Conservation (phyloP, 2,329 filamentous ascomycete species). For the Chaetothyriales sp. region DNA sequence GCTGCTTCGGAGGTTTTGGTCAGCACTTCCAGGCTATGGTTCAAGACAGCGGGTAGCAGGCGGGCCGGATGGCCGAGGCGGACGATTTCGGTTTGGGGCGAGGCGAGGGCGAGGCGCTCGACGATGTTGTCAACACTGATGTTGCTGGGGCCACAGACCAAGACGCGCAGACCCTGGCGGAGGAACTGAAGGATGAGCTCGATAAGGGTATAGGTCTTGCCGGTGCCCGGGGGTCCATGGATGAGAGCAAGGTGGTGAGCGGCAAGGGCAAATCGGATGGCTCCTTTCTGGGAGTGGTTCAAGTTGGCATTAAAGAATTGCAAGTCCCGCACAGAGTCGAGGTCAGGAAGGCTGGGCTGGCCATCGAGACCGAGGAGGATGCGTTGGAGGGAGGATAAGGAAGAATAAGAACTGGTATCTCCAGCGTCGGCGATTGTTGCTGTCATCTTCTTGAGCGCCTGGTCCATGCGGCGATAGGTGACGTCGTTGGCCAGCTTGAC, state of each 20-base stretch:
- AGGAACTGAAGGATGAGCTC: constrained; percentile 89
- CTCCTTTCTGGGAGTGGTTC: constrained; percentile 50
- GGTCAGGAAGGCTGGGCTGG: constrained; percentile 35
- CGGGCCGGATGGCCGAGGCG: constrained; percentile 87
- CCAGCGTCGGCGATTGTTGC: constrained; percentile 40
- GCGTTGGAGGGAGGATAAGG: constrained; percentile 42
- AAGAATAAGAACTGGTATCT: constrained; percentile 20
- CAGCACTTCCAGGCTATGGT: constrained; percentile 80
- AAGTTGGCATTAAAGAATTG: constrained; percentile 43
- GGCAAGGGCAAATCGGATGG: constrained; percentile 66
- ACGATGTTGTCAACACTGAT: constrained; percentile 98
- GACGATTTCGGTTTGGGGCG: constrained; percentile 67
- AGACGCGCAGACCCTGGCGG: constrained; percentile 55
- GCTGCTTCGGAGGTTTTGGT: constrained; percentile 84
- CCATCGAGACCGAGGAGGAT: constrained; percentile 47
- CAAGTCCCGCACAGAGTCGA: constrained; percentile 29
- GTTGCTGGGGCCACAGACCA: constrained; percentile 95
- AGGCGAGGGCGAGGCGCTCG: constrained; percentile 55
- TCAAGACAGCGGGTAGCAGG: constrained; percentile 72
- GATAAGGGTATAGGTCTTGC: constrained; percentile 92
- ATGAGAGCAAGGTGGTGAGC: constrained; percentile 75
- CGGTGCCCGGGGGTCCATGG: constrained; percentile 88
- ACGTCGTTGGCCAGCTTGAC: constrained; percentile 55
- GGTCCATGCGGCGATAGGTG: constrained; percentile 50
- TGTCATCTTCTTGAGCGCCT: constrained; percentile 47